Evolutionary conservation across 2,329 filamentous ascomycete species (phyloP).

Genomic region (Grosmannia huntii): DNA sequence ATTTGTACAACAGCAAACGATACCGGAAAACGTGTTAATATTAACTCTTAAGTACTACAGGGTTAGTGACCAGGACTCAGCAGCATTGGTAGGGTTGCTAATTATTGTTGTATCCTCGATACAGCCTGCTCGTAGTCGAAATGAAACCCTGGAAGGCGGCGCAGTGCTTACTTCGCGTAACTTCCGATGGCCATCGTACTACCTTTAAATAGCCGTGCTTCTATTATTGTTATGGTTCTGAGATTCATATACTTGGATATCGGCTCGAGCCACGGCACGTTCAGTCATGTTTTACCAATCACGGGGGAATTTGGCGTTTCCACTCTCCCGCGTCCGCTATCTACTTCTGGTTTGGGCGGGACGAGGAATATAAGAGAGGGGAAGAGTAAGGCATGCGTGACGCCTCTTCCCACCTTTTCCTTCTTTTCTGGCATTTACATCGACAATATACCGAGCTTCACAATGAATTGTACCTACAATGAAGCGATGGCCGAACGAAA

Average conservation of each 20-base stretch:
- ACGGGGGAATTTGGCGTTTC: not conserved
- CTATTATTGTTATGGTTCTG: too few relatives aligned
- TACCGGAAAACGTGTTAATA: too few relatives aligned
- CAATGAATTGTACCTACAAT: not conserved
- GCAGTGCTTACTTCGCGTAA: too few relatives aligned
- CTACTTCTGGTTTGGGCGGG: not conserved
- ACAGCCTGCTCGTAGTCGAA: not conserved
- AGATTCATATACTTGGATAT: not conserved
- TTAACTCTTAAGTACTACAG: too few relatives aligned
- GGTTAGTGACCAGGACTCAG: too few relatives aligned
- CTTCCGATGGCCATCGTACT: too few relatives aligned
- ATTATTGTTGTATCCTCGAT: too few relatives aligned
- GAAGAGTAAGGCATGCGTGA: not conserved
- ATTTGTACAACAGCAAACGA: too few relatives aligned
- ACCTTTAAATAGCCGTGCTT: too few relatives aligned
- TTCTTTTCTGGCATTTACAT: not conserved
- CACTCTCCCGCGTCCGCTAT: not conserved
- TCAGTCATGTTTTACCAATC: slow-evolving; percentile 9
- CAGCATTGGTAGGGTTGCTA: too few relatives aligned
- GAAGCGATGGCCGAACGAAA: slow-evolving; percentile 9
- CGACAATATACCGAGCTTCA: not conserved
- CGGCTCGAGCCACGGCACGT: not conserved
- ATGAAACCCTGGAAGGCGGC: not conserved
- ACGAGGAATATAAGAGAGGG: not conserved
- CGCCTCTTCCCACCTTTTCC: not conserved